phyloP scores from a whole-genome alignment of 257 asterid genomes.

The Nicotiana otophora region DNA sequence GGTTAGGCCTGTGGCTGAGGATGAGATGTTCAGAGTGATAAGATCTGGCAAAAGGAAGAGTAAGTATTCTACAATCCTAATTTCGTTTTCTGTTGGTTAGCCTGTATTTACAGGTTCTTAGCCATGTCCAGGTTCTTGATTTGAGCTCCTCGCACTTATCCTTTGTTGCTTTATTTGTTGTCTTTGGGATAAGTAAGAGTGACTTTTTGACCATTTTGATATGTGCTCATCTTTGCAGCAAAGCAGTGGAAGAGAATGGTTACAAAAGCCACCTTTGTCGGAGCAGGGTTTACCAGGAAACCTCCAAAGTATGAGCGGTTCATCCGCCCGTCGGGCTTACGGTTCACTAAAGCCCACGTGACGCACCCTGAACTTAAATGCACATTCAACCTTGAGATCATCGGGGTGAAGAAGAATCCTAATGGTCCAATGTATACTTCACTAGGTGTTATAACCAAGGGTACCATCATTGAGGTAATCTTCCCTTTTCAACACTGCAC shows the following conservation, averaged over 20 bases:
- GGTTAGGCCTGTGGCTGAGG: conserved; percentile 98
- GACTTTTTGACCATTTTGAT: conserved; percentile 3
- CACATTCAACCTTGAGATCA: conserved; percentile 87
- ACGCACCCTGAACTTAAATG: conserved; percentile 97
- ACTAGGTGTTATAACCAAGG: conserved; percentile 89
- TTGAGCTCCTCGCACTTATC: not conserved
- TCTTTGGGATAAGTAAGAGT: not conserved
- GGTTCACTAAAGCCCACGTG: conserved; percentile 90
- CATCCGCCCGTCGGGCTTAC: conserved; percentile 83
- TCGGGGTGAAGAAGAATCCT: conserved; percentile 93
- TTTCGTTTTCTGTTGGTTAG: not conserved
- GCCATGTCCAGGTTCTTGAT: not conserved
- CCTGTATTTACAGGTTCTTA: not conserved
- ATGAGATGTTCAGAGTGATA: conserved; percentile 94
- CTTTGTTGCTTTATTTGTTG: not conserved
- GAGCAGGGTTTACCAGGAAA: conserved; percentile 87
- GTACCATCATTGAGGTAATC: conserved; percentile 85
- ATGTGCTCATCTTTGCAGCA: conserved; percentile 42
- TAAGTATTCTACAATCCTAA: conserved; percentile 34
- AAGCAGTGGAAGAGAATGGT: conserved; percentile 99
- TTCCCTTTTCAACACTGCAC: not conserved
- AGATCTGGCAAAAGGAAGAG: conserved; percentile 93
- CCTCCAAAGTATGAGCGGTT: conserved; percentile 98
- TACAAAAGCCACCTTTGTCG: conserved; percentile 92
- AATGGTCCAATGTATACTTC: conserved; percentile 94